These are phyloP conservation scores for Juncus effusus DNA, from an alignment of 176 grass and related monocot species.

Conservation along the genomic window DNA sequence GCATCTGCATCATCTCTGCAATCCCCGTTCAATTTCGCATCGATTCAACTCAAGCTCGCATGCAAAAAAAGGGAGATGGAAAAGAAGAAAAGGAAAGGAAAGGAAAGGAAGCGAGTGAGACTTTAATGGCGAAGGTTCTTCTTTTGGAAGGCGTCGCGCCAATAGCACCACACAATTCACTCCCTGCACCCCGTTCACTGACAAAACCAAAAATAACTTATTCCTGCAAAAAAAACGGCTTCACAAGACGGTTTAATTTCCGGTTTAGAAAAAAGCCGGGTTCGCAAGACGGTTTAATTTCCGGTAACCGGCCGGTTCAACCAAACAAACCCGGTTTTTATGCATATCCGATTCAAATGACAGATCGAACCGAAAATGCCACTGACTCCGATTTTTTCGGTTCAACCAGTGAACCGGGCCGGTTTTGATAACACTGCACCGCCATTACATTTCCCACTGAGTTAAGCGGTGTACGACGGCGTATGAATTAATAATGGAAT, in stretches of 20 bases:
- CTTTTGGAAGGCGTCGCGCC: slow-evolving; percentile 29
- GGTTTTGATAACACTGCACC: background rate
- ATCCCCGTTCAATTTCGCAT: background rate
- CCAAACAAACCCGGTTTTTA: too few species aligned
- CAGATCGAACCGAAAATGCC: too few species aligned
- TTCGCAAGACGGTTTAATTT: background rate
- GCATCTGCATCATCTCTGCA: slow-evolving; percentile 56
- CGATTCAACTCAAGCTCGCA: background rate
- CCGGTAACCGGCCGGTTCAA: too few species aligned
- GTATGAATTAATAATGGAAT: background rate
- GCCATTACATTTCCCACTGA: background rate
- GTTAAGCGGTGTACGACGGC: background rate
- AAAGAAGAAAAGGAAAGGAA: slow-evolving; percentile 12
- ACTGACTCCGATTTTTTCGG: too few species aligned
- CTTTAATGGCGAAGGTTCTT: slow-evolving; percentile 18
- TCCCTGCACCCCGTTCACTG: too few species aligned
- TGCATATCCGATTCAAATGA: too few species aligned
- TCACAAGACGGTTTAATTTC: background rate
- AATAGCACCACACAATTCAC: background rate
- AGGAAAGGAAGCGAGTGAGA: slow-evolving; percentile 26
- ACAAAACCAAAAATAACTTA: too few species aligned
- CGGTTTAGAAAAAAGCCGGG: background rate
- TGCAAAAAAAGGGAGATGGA: background rate
- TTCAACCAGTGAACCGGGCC: too few species aligned
- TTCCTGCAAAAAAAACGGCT: background rate